A percentile compares a stretch with the other conserved stretches of the same genome.
phyloP scores from a whole-genome alignment of 345 rosid genomes.

The Hypericum androsaemum region DNA sequence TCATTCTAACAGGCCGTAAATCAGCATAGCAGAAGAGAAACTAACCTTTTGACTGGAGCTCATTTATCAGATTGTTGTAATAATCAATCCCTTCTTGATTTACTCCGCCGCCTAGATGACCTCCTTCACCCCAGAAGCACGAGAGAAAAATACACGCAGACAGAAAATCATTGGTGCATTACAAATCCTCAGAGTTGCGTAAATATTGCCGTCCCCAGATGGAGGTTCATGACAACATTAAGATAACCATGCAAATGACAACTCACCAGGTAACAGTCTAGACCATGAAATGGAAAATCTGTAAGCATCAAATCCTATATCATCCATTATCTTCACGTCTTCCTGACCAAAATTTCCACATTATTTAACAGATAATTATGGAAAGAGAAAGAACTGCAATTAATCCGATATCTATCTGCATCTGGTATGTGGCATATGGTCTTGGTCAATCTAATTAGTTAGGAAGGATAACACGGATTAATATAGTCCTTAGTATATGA shows the following conservation, averaged over 20 bases:
- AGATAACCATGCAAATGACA: background rate
- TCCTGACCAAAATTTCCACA: background rate
- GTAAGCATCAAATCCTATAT: conserved; percentile 1
- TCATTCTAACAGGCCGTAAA: background rate
- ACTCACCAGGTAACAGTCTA: background rate
- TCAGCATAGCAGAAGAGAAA: background rate
- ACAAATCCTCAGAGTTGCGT: no score
- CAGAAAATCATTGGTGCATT: no score
- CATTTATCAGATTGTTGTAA: conserved; percentile 1
- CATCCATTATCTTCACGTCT: background rate
- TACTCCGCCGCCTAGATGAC: background rate
- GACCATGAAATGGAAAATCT: conserved; percentile 2
- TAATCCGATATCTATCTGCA: no score
- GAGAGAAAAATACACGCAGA: no score
- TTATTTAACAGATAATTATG: no score
- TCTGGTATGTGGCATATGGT: no score
- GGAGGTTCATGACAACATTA: background rate
- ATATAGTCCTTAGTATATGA: no score
- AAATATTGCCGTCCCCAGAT: no score
- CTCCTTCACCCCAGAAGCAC: background rate
- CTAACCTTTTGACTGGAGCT: background rate
- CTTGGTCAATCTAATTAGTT: no score
- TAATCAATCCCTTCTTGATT: background rate
- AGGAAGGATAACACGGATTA: no score
- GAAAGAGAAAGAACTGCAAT: no score